Base-by-base conservation (phyloP, 2,329 filamentous ascomycete genomes). In the Emmonsia crescens region DNA sequence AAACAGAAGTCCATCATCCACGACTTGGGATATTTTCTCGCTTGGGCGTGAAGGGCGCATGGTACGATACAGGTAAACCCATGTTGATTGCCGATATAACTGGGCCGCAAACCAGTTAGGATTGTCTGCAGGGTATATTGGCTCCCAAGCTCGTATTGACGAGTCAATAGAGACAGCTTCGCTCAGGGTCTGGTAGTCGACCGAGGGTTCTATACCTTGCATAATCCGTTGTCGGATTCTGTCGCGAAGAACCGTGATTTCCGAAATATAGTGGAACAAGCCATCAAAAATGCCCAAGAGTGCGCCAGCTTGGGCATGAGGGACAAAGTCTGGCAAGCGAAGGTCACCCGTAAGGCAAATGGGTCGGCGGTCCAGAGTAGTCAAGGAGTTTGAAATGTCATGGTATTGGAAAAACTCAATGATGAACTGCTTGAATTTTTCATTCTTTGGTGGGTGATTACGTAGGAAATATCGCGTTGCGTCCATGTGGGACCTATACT, bases 341-440 rank as follows among this genome's bases (percentile, higher is more conserved):
- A 84, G 79, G 59, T 82, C 79, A 31, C 79, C 78, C 64, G 78
- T 77, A 67, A 82, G 78, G 19, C 80, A 76, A n/a, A 82, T 74
- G 5, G 79, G 79, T 14, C 79, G 78, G 57, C 80, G 78, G 62
- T 82, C 78, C 29, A 84, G 70, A 2, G 79, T 80, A 6, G 83
- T 85, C 59, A 85, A 77, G 19, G 82, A 79, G 64, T 81, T 83
- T 24, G 80, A 82, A 49, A 85, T 80, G 69, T 83, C 83, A 72
- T 94, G 89, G 68, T 94, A 96, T 71, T 91, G 88, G 73, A 95
- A 93, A 75, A 95, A 93, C 71, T 87, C 85, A 64, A 85, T 78
- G 62, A 86, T 83, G 67, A 87, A 85, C 58, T 89, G 86, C 64
- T 87, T 86, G 70, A 94, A 91, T 27, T 85, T 83, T 24, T 85